Evolutionary conservation across 768 basidiomycete genomes (phyloP), one percentile per base, ranked within the genome.

Genomic region (Nevesoporus exiguus): DNA sequence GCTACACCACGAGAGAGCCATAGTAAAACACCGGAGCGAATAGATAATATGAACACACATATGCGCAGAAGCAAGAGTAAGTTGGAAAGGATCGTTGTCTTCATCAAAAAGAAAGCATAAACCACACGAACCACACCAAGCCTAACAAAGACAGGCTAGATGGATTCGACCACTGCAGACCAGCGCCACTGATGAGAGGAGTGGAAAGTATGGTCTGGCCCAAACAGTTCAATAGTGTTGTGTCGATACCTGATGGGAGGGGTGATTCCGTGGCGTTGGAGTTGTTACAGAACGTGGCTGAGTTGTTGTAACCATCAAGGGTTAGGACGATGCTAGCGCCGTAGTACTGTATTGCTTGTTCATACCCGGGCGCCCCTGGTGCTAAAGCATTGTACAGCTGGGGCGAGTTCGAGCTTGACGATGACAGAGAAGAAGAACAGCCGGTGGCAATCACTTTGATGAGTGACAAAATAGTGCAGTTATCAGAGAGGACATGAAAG

Each of bases 261-360:
- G 83, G 76, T 0, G 78, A 72, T 51, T 80, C 73, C 0, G 79
- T 66, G 0, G 66, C 57, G 27, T 73, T 77, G 8, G 73, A 66
- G 21, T 80, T 72, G 27, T 55, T 60, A 34, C 66, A 67, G 24
- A 81, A 67, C 3, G 73, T 77, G 7, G 76, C 80, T 0, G 83
- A 82, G 56, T 88, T 79, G 61, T 88, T 86, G 63, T 88, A 87
- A 0, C 81, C 81, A 50, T 88, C 81, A 3, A 87, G 71, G 1
- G 83, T 78, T 24, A 88, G 72, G 2, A 77, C 80, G 34, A 85
- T 84, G 61, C 83, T 84, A 2, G 83, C 80, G 29, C 86, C 82
- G 61, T 83, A 88, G 65, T 88, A 88, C 54, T 87, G 80, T n/a
- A 86, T 60, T 0, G 76, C 78, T 60, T 85, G 78, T 59, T 83